Base-by-base conservation (phyloP, 176 grass and related monocot genomes). In the Eleusine coracana region DNA sequence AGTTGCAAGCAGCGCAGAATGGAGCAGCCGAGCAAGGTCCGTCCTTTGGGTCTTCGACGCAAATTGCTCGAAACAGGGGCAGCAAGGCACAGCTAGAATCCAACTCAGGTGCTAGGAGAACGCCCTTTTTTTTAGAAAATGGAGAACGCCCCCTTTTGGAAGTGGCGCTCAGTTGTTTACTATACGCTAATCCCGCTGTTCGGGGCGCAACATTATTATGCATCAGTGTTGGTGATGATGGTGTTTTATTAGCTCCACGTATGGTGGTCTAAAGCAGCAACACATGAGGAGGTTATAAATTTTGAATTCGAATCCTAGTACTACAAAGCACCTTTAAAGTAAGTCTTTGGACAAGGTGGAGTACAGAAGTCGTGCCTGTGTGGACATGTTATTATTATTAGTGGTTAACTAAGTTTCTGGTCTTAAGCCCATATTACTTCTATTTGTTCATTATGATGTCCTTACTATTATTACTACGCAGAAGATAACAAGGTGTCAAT, bases 91-190 rank as follows among this genome's bases (percentile, higher is more conserved):
- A 79, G 71, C 87, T 63, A 54, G 77, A 81, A 81, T 89, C 77
- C 71, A 85, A 89, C 71, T 89, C 77, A 81, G 82, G 82, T 81
- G 63, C 51, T 36, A 5, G 63, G 62, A 75, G 41, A 34, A 61
- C 21, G 52, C 51, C 38, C 7, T 7, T 62, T 68, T 84, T 41
- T 9, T 34, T 34, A 34, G 40, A 5, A 42, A 5, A 10, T 10
- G 64, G 64, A 76, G 42, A 37, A 42, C n/a, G 45, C 42, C 40
- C 8, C 11, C 54, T 70, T 84, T 44, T 10, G 16, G 51, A 11
- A 8, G 6, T 75, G 36, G 12, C n/a, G n/a, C 23, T 75, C 13
- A 44, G 37, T 62, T 42, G 48, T 64, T 86, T 78, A n/a, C n/a
- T n/a, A 77, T 0, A 45, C 10, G 7, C 10, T 58, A 61, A 13